Evolutionary conservation across 1,284 basidiomycete species (phyloP), one percentile per base, ranked within the genome.

Genomic region (Cryptococcus floricola): DNA sequence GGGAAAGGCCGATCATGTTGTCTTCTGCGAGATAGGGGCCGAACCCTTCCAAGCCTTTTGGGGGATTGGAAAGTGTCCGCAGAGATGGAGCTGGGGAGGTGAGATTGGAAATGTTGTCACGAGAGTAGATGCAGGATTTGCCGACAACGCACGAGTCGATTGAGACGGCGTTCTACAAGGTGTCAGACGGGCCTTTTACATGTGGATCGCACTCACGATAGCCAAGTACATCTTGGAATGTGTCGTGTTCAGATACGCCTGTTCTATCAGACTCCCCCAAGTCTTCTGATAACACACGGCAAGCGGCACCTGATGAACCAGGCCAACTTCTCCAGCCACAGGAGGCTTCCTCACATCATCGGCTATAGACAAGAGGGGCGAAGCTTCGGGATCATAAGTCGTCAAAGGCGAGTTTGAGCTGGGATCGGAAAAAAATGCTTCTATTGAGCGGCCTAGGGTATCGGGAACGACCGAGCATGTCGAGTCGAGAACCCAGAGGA

Each of bases 191-290:
- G 23, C 19, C 38, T 1, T 23, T 34, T 6, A 34, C 31, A 34
- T 10, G 31, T 34, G 31, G 2, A 10, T 10, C 10, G 31, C 2
- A 66, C 75, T 69, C 57, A 77, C 77, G 74, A 99, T 91, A 9
- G 93, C 93, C 52, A 98, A 82, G 70, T 99, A 99, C 95, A 98
- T 98, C 76, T 96, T 98, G 14, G 95, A 95, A 70, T 98, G 96
- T 52, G 92, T 97, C 5, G 92, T 95, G 72, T 95, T 96, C 50
- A 99, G 79, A 73, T 97, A 99, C 1, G 90, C 91, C 58, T 91
- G 88, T 77, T 99, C 96, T 39, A 98, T 82, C 57, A 85, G 81
- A 14, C 92, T 87, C 0, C 94, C 96, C 57, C 91, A 78, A 0
- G 75, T 75, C 77, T 71, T 85, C 81, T 71, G 83, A 81, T 76